Conservation (phyloP, 495 filamentous ascomycete species). For the Podospora pseudopauciseta region DNA sequence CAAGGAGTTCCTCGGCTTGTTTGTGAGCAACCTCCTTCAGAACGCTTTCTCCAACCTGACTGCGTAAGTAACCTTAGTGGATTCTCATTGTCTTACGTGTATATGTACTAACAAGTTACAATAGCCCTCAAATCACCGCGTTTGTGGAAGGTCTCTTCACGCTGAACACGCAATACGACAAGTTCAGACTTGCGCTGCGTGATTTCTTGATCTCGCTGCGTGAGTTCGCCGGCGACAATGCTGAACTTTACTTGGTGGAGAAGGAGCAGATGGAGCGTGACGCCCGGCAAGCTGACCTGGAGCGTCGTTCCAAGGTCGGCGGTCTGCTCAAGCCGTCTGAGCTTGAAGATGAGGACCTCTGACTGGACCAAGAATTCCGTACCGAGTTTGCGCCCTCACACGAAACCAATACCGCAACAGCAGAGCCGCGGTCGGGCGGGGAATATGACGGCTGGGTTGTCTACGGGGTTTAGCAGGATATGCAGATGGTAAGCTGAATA, state of each 20-base stretch:
- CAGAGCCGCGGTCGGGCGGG: conserved; percentile 21
- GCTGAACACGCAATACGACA: conserved; percentile 17
- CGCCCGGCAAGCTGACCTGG: conserved; percentile 74
- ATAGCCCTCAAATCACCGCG: conserved; percentile 74
- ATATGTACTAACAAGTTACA: neutral
- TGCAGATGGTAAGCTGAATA: neutral
- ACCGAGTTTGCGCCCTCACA: conserved; percentile 51
- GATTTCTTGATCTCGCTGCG: conserved; percentile 97
- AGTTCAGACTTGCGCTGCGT: conserved; percentile 32
- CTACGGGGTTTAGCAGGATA: conserved; percentile 42
- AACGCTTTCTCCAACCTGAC: conserved; percentile 94
- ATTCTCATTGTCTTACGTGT: conserved; percentile 36
- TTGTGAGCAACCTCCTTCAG: conserved; percentile 78
- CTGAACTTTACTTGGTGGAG: conserved; percentile 93
- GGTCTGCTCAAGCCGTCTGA: conserved; percentile 90
- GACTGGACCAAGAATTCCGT: conserved; percentile 68
- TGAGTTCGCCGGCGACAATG: conserved; percentile 89
- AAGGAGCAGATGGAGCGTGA: conserved; percentile 79
- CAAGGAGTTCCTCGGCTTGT: conserved; percentile 81
- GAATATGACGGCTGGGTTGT: conserved; percentile 51
- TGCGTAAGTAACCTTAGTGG: conserved; percentile 57
- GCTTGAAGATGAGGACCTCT: conserved; percentile 92
- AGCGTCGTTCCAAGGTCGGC: conserved; percentile 86
- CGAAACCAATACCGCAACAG: conserved; percentile 5
- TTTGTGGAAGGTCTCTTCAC: conserved; percentile 74